Percentiles rank a stretch among this genome's conserved stretches.
Conservation (phyloP, 2,329 filamentous ascomycete genomes). For the Diaporthe destruens region DNA sequence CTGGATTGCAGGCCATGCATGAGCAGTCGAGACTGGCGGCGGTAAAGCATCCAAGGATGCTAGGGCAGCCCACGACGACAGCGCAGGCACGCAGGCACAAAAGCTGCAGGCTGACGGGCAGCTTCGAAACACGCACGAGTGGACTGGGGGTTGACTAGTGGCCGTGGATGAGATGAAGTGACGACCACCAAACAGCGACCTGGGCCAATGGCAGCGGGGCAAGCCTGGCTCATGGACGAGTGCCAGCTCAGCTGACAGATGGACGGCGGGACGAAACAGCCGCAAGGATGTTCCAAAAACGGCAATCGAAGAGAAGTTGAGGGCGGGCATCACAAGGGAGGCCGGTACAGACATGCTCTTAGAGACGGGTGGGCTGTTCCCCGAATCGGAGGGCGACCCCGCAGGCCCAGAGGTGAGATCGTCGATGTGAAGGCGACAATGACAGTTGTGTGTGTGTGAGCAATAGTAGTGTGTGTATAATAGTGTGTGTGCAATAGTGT, state of each 20-base stretch:
- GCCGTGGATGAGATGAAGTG: slow-evolving; percentile 24
- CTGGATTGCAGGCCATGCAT: slow-evolving; percentile 12
- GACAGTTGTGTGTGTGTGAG: neutral
- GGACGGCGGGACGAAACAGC: slow-evolving; percentile 26
- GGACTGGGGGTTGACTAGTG: slow-evolving; percentile 17
- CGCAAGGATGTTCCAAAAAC: slow-evolving; percentile 29
- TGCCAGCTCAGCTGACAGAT: slow-evolving; percentile 19
- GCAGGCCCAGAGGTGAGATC: slow-evolving; percentile 14
- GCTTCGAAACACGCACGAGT: slow-evolving; percentile 1
- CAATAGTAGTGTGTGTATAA: too few relatives aligned
- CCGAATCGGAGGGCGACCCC: slow-evolving; percentile 18
- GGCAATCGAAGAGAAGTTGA: slow-evolving; percentile 14
- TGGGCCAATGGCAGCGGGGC: slow-evolving; percentile 12
- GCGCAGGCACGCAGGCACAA: slow-evolving; percentile 1
- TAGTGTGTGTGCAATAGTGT: too few relatives aligned
- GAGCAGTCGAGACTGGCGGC: slow-evolving; percentile 7
- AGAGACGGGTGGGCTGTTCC: neutral
- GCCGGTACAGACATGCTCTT: neutral
- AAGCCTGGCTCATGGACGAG: neutral
- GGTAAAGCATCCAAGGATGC: slow-evolving; percentile 1
- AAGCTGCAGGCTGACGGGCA: neutral
- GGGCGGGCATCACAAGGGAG: neutral
- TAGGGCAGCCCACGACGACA: neutral
- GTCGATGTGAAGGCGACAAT: slow-evolving; percentile 12
- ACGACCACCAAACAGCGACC: neutral